A percentile compares a stretch with the other conserved stretches of the same genome.
phyloP scores from a whole-genome alignment of 208 protist species.

The Trypanosoma theileri region DNA sequence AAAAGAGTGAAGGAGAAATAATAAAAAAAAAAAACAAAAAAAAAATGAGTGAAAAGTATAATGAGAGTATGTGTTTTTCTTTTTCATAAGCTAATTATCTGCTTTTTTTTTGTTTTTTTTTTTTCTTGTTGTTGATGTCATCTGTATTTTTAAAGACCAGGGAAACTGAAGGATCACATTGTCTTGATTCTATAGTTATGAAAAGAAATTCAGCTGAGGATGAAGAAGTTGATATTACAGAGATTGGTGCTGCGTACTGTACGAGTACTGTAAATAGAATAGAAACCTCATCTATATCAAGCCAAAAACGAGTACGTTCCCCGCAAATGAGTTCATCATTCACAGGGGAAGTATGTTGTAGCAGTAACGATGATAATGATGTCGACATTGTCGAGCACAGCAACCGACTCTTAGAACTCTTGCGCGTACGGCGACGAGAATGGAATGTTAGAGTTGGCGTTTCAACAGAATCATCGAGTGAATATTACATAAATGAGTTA shows the following conservation, averaged over 20 bases:
- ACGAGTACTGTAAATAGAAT: not conserved
- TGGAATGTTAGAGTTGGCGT: not conserved
- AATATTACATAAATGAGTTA: not conserved
- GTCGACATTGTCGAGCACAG: slow-evolving; percentile 31
- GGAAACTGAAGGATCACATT: too few species aligned
- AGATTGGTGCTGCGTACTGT: slow-evolving; percentile 17
- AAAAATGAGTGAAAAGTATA: not conserved
- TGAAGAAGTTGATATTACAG: not conserved
- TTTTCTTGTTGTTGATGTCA: too few species aligned
- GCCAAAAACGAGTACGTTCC: slow-evolving; percentile 18
- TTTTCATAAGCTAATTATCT: too few species aligned
- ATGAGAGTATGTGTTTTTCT: too few species aligned
- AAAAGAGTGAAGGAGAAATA: not conserved
- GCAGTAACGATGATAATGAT: slow-evolving; percentile 5
- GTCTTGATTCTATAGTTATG: not conserved
- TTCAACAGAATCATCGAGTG: slow-evolving; percentile 3
- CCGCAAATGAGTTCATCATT: not conserved
- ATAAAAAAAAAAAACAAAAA: not conserved
- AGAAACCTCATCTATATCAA: not conserved
- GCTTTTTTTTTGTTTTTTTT: too few species aligned
- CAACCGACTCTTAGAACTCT: slow-evolving; percentile 25
- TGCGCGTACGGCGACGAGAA: slow-evolving; percentile 16
- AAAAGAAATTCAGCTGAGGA: not conserved
- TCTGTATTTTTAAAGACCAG: too few species aligned
- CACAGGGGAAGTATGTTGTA: not conserved